Evolutionary conservation across 495 filamentous ascomycete species (phyloP), one percentile per base, ranked within the genome.

Genomic region (Bathelium albidoporum): DNA sequence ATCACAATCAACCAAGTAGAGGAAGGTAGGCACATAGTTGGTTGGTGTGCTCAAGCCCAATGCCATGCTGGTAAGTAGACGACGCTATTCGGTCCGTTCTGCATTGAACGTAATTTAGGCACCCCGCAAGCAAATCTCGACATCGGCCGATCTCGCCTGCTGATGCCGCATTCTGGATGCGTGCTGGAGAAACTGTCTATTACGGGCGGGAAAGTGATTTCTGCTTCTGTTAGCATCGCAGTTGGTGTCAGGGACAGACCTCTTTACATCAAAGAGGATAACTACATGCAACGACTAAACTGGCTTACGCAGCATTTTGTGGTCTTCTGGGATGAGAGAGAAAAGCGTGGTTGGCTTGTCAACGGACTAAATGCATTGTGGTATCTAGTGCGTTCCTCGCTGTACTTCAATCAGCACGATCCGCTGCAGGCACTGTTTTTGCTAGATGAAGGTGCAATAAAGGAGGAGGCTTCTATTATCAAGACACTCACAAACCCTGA

Each of bases 181-280:
- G 31, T 58, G 11, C 65, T 76, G 0, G 70, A 71, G 28, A 74
- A 71, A 43, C 60, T 66, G 1, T 28, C 66, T 16, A 34, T 76
- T 18, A 62, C 64, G 16, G 68, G 20, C 0, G 73, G 73, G 0
- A 45, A 67, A 26, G 62, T 71, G 9, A 65, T 74, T 53, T 72
- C 63, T 3, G 69, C 58, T 9, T 62, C 65, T 0, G 36, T 52
- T 1, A 44, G 43, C 16, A 64, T 73, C 41, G 58, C 29, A 0
- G 18, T 70, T 0, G 73, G 70, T 0, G 60, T 49, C 34, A 72
- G 60, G 52, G 72, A 76, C 16, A 29, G 5, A 10, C 20, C 49
- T n/a, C 2, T 4, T 16, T 29, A 26, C 16, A 26, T 55, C 7
- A 29, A 5, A n/a, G 2, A 24, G 24, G 7, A 26, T 29, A 4